phyloP scores from a whole-genome alignment of 2,329 filamentous ascomycete species.

The Arthrinium puccinioides region DNA sequence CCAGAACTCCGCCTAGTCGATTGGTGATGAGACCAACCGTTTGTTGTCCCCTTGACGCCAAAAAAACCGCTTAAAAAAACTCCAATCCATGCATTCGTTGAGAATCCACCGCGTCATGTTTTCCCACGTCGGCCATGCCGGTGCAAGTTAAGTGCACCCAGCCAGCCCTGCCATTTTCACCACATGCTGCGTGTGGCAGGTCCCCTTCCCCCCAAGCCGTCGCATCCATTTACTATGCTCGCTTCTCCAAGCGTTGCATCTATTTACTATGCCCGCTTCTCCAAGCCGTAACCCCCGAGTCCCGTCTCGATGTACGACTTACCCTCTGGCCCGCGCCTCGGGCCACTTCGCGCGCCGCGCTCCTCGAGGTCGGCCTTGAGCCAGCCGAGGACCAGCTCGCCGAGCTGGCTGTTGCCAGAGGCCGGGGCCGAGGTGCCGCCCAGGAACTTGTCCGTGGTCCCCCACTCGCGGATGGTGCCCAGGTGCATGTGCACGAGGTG shows the following conservation, averaged over 20 bases:
- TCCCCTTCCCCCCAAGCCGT: constrained; percentile 1
- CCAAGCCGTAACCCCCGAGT: constrained; percentile 51
- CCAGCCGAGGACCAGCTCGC: constrained; percentile 84
- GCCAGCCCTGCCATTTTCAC: too few species aligned
- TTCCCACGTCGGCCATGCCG: not conserved
- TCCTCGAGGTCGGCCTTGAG: constrained; percentile 71
- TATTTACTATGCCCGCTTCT: constrained; percentile 32
- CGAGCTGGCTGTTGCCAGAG: constrained; percentile 73
- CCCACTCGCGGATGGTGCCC: constrained; percentile 83
- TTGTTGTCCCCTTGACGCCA: constrained; percentile 1
- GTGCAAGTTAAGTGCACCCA: constrained; percentile 16
- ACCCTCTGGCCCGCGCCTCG: constrained; percentile 50
- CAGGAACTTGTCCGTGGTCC: constrained; percentile 63
- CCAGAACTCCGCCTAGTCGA: not conserved
- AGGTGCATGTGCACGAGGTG: constrained; percentile 95
- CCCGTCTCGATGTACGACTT: constrained; percentile 51
- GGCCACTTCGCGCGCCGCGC: constrained; percentile 65
- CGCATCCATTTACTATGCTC: not conserved
- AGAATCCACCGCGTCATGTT: not conserved
- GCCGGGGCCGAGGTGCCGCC: constrained; percentile 31
- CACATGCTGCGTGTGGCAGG: constrained; percentile 1
- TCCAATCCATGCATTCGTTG: not conserved
- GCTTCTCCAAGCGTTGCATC: not conserved
- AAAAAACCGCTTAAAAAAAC: constrained; percentile 2
- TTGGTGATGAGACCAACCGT: constrained; percentile 6